phyloP scores from a whole-genome alignment of 2,329 filamentous ascomycete species.

The Pseudocercospora cruenta region DNA sequence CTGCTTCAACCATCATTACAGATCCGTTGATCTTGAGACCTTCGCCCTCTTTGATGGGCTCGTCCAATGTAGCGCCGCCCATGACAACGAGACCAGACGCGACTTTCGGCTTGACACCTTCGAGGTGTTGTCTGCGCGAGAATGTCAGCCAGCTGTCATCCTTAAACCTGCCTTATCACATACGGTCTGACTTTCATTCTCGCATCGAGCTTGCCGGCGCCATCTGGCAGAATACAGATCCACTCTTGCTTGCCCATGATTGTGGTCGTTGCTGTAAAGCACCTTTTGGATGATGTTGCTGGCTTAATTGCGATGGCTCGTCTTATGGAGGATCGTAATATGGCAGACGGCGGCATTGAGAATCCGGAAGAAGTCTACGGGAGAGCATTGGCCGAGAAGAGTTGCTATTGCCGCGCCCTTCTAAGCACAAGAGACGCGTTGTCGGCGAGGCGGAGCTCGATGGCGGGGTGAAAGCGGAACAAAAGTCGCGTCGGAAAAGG shows the following conservation, averaged over 20 bases:
- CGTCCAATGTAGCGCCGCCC: slow-evolving; percentile 71
- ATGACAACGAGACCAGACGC: slow-evolving; percentile 64
- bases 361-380: neutral
- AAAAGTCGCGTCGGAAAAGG: neutral
- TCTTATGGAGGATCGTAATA: slow-evolving; percentile 1
- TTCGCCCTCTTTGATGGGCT: slow-evolving; percentile 64
- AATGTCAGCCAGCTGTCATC: neutral
- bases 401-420: neutral
- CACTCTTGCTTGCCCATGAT: slow-evolving; percentile 51
- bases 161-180: slow-evolving; percentile 15
- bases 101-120: slow-evolving; percentile 55
- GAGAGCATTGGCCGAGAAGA: neutral
- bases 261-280: slow-evolving; percentile 28
- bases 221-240: slow-evolving; percentile 55
- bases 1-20: slow-evolving; percentile 68
- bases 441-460: neutral
- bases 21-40: slow-evolving; percentile 74
- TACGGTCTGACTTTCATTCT: slow-evolving; percentile 49
- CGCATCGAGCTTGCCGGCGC: slow-evolving; percentile 45
- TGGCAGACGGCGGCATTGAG: slow-evolving; percentile 2
- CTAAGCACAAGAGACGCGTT: neutral
- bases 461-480: neutral
- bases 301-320: neutral
- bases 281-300: slow-evolving; percentile 3
- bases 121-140: slow-evolving; percentile 58